Evolutionary conservation across 2,329 filamentous ascomycete genomes (phyloP), one percentile per base, ranked within the genome.

Genomic region (Purpureocillium lavendulum): DNA sequence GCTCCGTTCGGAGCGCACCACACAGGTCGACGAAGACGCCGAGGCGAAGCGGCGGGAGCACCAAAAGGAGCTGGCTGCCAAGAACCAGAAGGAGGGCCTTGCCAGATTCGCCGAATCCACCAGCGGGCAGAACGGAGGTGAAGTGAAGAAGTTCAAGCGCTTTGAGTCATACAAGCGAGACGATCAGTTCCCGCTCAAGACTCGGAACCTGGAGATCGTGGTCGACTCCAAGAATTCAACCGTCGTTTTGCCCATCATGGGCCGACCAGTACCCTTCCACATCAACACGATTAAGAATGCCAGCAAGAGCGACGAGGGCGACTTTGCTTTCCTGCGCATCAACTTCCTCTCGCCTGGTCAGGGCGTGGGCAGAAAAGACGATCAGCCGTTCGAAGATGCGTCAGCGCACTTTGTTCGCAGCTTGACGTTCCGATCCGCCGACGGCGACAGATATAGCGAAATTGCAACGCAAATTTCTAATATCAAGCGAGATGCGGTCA

Each of bases 121-220:
- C 0, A 84, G 81, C 42, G 87, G 83, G 42, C 73, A 90, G 47
- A 92, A 95, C 54, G 92, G 90, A 28, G 81, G 82, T n/a, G 84
- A 92, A 49, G 84, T 94, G 60, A 97, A 97, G 73, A 94, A 90
- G 66, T 97, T 98, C 72, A 97, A 97, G 70, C 86, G 88, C 40
- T 98, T 97, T 57, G 92, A 98, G 62, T 98, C 92, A 0, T 98
- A 98, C 69, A 98, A 97, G 71, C 80, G 90, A 44, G 92, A 97
- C 60, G 95, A 94, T 52, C 90, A 97, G 61, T 80, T 98, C 39
- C 92, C 92, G 2, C 58, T 75, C 12, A 82, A 80, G 55, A 80
- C 94, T 49, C 84, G 84, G 59, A 90, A 95, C 52, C 71, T 97
- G 41, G 82, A 86, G 45, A 87, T 98, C 45, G 76, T 95, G 16